Percentiles rank a stretch among this genome's conserved stretches.
phyloP scores from a whole-genome alignment of 1,139 yeast genomes.

The Candida tetrigidarum region DNA sequence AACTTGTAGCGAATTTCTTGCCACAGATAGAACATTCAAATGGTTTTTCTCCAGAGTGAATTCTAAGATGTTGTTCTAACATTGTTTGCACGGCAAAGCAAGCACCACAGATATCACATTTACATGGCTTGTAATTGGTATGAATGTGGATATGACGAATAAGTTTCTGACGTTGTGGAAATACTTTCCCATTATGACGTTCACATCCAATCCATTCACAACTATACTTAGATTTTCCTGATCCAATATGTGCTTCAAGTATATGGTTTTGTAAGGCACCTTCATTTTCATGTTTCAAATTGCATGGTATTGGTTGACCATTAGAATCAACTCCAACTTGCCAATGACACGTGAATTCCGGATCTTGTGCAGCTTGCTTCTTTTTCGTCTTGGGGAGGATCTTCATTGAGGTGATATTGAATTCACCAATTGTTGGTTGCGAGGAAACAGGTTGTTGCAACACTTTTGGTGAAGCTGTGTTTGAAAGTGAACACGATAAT shows the following conservation, averaged over 20 bases:
- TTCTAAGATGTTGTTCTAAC: conserved; percentile 75
- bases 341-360: conserved; percentile 50
- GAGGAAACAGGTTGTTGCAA: conserved; percentile 4
- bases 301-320: conserved; percentile 51
- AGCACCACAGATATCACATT: conserved; percentile 69
- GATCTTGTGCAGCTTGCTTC: conserved; percentile 13
- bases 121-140: conserved; percentile 79
- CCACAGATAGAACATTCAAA: conserved; percentile 52
- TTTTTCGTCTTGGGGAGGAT: conserved; percentile 33
- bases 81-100: conserved; percentile 70
- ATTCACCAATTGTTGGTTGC: conserved; percentile 11
- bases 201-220: conserved; percentile 85
- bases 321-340: conserved; percentile 33
- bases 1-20: conserved; percentile 56
- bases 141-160: conserved; percentile 87
- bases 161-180: conserved; percentile 84
- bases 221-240: conserved; percentile 68
- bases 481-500: conserved; percentile 15
- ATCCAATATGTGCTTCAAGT: conserved; percentile 66
- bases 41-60: conserved; percentile 85
- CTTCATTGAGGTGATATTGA: conserved; percentile 39
- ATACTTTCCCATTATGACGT: conserved; percentile 61
- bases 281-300: conserved; percentile 48
- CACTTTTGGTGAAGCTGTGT: conserved; percentile 3
- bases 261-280: conserved; percentile 75